Percentiles rank a stretch among this genome's conserved stretches.
Conservation (phyloP, 352 stramenopile genomes). For the Pythium dissimile region DNA sequence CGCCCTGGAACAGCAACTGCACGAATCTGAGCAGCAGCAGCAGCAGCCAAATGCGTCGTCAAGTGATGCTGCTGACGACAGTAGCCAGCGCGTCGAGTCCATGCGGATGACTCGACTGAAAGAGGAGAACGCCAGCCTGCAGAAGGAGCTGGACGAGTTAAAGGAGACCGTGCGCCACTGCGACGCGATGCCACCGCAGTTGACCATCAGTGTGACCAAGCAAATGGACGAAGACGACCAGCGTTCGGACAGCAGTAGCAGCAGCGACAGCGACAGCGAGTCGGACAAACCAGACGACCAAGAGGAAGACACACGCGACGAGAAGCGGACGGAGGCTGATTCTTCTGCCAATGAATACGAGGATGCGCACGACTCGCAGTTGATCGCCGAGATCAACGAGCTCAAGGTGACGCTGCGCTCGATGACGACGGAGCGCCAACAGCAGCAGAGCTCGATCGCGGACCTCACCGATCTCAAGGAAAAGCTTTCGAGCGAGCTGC, state of each 20-base stretch:
- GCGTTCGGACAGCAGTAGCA: slow-evolving; percentile 1
- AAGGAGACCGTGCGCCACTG: slow-evolving; percentile 8
- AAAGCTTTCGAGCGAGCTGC: slow-evolving; percentile 3
- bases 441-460: slow-evolving; percentile 5
- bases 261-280: slow-evolving; percentile 15
- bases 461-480: slow-evolving; percentile 21
- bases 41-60: neutral
- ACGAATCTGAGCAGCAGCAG: slow-evolving; percentile 11
- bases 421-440: slow-evolving; percentile 19
- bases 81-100: slow-evolving; percentile 52
- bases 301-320: slow-evolving; percentile 4
- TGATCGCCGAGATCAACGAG: slow-evolving; percentile 47
- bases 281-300: slow-evolving; percentile 16
- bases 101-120: slow-evolving; percentile 46
- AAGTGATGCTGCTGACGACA: slow-evolving; percentile 11
- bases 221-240: slow-evolving; percentile 27
- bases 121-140: slow-evolving; percentile 31
- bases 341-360: slow-evolving; percentile 56
- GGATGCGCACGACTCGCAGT: slow-evolving; percentile 51
- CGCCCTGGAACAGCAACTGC: slow-evolving; percentile 26
- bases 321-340: slow-evolving; percentile 35
- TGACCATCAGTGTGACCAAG: slow-evolving; percentile 17
- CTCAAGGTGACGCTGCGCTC: slow-evolving; percentile 33
- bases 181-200: slow-evolving; percentile 10
- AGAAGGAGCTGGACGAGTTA: slow-evolving; percentile 25